These are phyloP conservation scores for Achlya hypogyna DNA, from an alignment of 352 stramenopile species.

Conservation along the genomic window DNA sequence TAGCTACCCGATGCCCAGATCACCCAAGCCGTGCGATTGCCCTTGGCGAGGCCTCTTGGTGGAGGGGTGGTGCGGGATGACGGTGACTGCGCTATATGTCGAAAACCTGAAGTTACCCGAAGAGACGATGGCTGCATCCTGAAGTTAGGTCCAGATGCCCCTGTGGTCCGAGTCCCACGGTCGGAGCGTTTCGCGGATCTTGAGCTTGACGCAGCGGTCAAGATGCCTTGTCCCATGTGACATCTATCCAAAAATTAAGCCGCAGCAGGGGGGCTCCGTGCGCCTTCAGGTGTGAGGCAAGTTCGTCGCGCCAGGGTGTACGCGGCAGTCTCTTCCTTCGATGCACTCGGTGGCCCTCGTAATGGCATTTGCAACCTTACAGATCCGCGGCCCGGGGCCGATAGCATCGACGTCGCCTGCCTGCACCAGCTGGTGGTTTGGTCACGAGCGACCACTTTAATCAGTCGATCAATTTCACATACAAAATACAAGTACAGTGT, in stretches of 20 bases:
- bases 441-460: not conserved
- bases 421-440: not conserved
- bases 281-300: not conserved
- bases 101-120: constrained; percentile 1
- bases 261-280: not conserved
- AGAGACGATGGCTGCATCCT: not conserved
- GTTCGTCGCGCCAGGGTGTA: not conserved
- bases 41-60: no score
- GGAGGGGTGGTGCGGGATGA: no score
- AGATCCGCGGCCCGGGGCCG: not conserved
- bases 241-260: not conserved
- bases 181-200: not conserved
- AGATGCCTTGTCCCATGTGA: not conserved
- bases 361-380: constrained; percentile 9
- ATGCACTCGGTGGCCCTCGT: not conserved
- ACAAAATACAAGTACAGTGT: not conserved
- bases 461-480: not conserved
- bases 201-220: not conserved
- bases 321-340: not conserved
- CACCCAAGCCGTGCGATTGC: no score
- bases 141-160: not conserved
- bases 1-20: no score
- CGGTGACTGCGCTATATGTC: no score
- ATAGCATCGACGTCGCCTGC: not conserved
- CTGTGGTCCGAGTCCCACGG: not conserved